A percentile compares a stretch with the other conserved stretches of the same genome.
Evolutionary conservation across 768 basidiomycete species (phyloP).

Genomic region (Clitopilus passeckerianus): DNA sequence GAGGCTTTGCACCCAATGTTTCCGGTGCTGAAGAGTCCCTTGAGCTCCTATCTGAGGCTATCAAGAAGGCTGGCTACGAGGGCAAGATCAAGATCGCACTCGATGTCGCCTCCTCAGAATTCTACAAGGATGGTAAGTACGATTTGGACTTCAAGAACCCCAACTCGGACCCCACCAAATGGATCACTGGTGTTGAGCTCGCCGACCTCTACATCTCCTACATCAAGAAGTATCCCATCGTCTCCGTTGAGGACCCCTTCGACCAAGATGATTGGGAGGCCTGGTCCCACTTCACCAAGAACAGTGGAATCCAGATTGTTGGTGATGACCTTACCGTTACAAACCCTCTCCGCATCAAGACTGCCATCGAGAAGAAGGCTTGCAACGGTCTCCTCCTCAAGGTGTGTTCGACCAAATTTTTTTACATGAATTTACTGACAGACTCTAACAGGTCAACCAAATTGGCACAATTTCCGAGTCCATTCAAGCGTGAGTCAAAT

Average conservation of each 20-base stretch:
- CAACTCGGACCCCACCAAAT: conserved; percentile 96
- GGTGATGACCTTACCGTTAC: conserved; percentile 98
- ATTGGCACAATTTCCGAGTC: conserved; percentile 99
- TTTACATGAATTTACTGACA: neutral
- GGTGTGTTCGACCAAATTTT: conserved; percentile 26
- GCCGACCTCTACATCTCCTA: conserved; percentile 87
- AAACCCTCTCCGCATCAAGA: conserved; percentile 95
- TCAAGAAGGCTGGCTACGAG: conserved; percentile 97
- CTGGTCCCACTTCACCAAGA: conserved; percentile 86
- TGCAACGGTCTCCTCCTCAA: conserved; percentile 98
- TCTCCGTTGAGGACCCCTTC: conserved; percentile 96
- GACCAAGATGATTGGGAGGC: conserved; percentile 99
- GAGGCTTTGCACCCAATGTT: conserved; percentile 99
- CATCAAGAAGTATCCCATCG: conserved; percentile 91
- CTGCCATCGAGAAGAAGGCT: conserved; percentile 98
- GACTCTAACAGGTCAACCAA: conserved; percentile 75
- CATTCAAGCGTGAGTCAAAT: conserved; percentile 85
- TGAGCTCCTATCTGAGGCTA: conserved; percentile 92
- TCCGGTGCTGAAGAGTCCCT: conserved; percentile 96
- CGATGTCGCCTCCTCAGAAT: conserved; percentile 98
- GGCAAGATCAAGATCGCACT: conserved; percentile 99
- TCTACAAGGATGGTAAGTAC: conserved; percentile 99
- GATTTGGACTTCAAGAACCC: conserved; percentile 99
- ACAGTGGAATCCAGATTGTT: conserved; percentile 82
- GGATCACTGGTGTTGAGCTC: conserved; percentile 90